Evolutionary conservation across 306 rosid genomes (phyloP).

Genomic region (Senna tora): DNA sequence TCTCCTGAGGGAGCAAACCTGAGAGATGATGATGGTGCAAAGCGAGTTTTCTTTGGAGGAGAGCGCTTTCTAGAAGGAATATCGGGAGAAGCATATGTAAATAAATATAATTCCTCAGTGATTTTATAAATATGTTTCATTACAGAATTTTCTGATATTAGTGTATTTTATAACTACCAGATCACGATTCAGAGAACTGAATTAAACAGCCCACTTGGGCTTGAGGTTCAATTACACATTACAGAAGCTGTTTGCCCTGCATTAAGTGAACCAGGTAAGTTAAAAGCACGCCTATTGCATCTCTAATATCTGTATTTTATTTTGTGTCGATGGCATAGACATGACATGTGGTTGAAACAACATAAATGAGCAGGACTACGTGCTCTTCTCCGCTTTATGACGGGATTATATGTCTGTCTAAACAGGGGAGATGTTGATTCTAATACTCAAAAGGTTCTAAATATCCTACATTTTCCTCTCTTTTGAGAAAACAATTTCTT

Average conservation of each 20-base stretch:
- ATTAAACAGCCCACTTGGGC: constrained; percentile 88
- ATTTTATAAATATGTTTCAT: constrained; percentile 22
- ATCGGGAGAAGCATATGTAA: constrained; percentile 91
- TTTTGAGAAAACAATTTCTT: constrained; percentile 29
- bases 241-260: constrained; percentile 94
- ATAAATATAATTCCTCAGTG: constrained; percentile 37
- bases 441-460: constrained; percentile 69
- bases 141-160: constrained; percentile 28
- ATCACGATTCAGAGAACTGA: constrained; percentile 89
- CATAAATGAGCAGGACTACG: constrained; percentile 72
- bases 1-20: constrained; percentile 60
- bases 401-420: constrained; percentile 85
- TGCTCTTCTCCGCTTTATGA: constrained; percentile 89
- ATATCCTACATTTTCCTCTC: constrained; percentile 28
- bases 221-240: constrained; percentile 86
- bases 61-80: constrained; percentile 93
- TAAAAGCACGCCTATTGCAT: constrained; percentile 8
- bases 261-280: constrained; percentile 85
- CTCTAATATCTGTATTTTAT: constrained; percentile 29
- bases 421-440: constrained; percentile 84
- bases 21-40: constrained; percentile 93
- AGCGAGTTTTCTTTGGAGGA: constrained; percentile 92
- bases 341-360: constrained; percentile 34
- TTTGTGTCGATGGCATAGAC: constrained; percentile 10
- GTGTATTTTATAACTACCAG: constrained; percentile 52